These are phyloP conservation scores for Tuber magnatum DNA, from an alignment of 495 filamentous ascomycete species.

Conservation along the genomic window DNA sequence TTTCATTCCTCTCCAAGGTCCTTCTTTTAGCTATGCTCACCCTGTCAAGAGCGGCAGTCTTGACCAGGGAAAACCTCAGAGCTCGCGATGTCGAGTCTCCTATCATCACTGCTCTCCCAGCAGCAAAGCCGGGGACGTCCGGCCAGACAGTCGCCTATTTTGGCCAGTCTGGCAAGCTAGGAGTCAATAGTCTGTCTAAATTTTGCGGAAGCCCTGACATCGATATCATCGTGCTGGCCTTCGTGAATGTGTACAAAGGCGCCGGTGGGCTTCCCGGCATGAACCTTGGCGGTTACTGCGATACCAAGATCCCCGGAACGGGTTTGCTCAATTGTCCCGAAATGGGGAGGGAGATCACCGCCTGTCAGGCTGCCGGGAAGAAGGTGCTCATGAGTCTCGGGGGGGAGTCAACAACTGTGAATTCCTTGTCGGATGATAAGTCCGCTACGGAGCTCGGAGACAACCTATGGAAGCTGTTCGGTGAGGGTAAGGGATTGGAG, in stretches of 20 bases:
- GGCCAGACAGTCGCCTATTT: background rate
- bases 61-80: background rate
- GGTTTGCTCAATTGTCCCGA: conserved; percentile 52
- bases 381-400: conserved; percentile 61
- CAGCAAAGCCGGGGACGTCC: background rate
- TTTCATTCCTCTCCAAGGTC: background rate
- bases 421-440: conserved; percentile 50
- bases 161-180: background rate
- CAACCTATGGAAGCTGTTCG: conserved; percentile 54
- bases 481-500: conserved; percentile 27
- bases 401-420: no score
- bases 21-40: background rate
- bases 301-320: conserved; percentile 57
- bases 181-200: conserved; percentile 43
- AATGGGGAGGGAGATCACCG: conserved; percentile 54
- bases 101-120: background rate
- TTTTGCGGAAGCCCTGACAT: conserved; percentile 55
- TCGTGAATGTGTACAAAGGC: conserved; percentile 58
- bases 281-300: conserved; percentile 48
- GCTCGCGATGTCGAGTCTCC: background rate
- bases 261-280: conserved; percentile 41
- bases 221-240: conserved; percentile 63
- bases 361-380: conserved; percentile 50
- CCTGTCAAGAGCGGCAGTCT: background rate
- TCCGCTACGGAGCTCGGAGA: conserved; percentile 49